Evolutionary conservation across 257 asterid genomes (phyloP).

Genomic region (Solanum etuberosum): DNA sequence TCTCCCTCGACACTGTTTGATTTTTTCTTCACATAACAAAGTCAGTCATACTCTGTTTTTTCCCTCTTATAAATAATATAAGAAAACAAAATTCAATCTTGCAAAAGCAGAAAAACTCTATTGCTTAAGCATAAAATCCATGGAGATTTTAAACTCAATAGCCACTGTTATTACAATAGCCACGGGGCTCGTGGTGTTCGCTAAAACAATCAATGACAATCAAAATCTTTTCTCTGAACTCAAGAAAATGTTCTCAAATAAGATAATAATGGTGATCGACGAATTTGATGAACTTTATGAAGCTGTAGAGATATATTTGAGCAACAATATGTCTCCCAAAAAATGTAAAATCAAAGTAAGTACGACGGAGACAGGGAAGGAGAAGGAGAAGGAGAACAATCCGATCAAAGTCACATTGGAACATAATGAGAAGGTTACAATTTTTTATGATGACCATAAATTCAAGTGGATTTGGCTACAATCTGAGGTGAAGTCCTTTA

Average conservation of each 20-base stretch:
- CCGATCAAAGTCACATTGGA: neutral
- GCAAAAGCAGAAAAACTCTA: too few species aligned
- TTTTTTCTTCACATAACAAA: neutral
- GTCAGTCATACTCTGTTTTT: neutral
- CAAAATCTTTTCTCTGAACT: neutral
- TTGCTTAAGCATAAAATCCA: neutral
- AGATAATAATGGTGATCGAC: neutral
- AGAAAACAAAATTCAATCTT: neutral
- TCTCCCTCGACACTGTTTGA: neutral
- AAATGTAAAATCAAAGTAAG: neutral
- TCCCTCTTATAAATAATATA: neutral
- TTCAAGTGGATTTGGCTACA: neutral
- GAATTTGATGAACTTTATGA: slow-evolving; percentile 11
- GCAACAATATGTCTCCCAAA: neutral
- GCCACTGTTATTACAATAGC: neutral
- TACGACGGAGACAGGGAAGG: neutral
- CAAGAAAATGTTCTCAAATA: neutral
- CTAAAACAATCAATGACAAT: neutral
- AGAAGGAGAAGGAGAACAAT: neutral
- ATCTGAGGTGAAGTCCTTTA: neutral
- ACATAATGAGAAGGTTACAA: neutral
- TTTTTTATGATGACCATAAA: neutral
- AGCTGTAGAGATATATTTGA: slow-evolving; percentile 8
- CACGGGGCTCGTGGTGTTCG: too few species aligned
- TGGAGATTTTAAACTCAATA: neutral